These are phyloP conservation scores for Kondoa subrosea DNA, from an alignment of 768 basidiomycete genomes.

Conservation along the genomic window DNA sequence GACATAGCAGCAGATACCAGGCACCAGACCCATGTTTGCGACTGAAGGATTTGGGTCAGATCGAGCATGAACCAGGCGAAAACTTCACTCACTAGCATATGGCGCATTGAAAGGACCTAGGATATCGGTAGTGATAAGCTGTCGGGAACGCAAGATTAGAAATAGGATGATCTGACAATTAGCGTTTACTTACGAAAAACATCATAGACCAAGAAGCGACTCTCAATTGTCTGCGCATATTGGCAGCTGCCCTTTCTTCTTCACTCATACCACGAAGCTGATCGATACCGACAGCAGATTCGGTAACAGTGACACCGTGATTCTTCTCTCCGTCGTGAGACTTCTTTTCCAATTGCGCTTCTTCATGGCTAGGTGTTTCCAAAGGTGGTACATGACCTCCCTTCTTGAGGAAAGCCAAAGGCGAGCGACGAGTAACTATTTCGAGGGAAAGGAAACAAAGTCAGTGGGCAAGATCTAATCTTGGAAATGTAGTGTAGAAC, in stretches of 20 bases:
- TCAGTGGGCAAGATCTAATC: neutral
- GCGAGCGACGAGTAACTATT: neutral
- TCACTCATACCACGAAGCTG: neutral
- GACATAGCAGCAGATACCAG: constrained; percentile 14
- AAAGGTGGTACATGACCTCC: neutral
- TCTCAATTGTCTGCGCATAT: neutral
- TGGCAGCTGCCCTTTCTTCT: neutral
- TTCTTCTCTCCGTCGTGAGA: neutral
- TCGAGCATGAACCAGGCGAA: no score
- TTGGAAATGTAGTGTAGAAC: neutral
- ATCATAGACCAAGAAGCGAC: constrained; percentile 11
- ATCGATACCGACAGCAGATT: neutral
- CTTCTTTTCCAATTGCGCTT: neutral
- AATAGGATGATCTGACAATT: no score
- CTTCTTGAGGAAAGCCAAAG: neutral
- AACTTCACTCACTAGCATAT: neutral
- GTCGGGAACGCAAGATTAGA: no score
- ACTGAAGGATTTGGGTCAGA: neutral
- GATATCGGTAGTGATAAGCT: constrained; percentile 21
- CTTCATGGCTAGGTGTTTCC: neutral
- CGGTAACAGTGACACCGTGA: neutral
- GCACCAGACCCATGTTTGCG: constrained; percentile 14
- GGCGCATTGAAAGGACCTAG: constrained; percentile 16
- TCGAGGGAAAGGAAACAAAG: no score
- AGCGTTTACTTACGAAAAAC: no score